Evolutionary conservation across 176 grass and related monocot genomes (phyloP), one percentile per base, ranked within the genome.

Genomic region (Secale cereale): DNA sequence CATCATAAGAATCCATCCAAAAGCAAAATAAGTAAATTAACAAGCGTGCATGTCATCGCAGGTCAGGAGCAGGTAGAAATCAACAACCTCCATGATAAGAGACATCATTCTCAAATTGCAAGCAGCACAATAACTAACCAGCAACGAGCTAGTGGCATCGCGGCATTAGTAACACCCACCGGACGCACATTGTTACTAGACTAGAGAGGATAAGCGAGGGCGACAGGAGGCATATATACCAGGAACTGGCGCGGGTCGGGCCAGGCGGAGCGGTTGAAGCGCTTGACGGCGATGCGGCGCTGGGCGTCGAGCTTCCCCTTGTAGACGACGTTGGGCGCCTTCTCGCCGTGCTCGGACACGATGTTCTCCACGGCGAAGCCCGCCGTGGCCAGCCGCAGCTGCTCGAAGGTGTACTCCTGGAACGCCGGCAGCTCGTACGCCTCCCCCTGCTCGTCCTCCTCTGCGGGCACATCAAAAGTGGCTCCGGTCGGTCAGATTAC

Each of bases 241-340:
- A 95, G 76, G 90, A 98, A 98, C 78, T 98, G 97, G 36, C 97
- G 85, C 8, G 91, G 66, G 84, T 98, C 97, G 0, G 93, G 97
- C 97, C 97, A 98, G 22, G 97, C 97, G 1, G 93, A 91, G 54
- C 97, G 90, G 65, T 95, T 98, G 78, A 98, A 98, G 31, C 91
- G 85, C 86, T 98, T 98, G 75, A 98, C 93, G 0, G 97, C 97
- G 52, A 98, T 86, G 78, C 93, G 89, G 13, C 87, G 85, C 78
- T 95, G 97, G 2, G 93, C 91, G 43, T 91, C 93, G 69, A 98
- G 81, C 84, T 95, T 98, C n/a, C 97, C 97, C 85, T 95, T 98
- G 89, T 95, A 98, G 3, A 98, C 93, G 13, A 98, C 97, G 88
- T 98, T 98, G 64, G 97, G 97, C 11, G 97, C 97, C 88, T 98